These are phyloP conservation scores for Cyathus olla DNA, from an alignment of 1,284 basidiomycete genomes.

Conservation along the genomic window DNA sequence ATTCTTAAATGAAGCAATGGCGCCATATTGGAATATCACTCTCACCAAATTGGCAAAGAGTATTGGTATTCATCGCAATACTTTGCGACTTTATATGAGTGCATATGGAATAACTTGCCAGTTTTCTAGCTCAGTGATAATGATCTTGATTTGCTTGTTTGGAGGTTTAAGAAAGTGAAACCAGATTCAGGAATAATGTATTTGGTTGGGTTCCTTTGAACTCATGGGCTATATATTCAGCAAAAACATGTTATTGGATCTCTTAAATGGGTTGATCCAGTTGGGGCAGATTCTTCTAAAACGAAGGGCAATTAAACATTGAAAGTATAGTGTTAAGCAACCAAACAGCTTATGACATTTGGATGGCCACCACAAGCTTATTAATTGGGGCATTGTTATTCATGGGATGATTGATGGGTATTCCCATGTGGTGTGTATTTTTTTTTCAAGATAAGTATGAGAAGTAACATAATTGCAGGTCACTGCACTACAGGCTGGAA, in stretches of 20 bases:
- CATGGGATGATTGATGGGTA: slow-evolving; percentile 60
- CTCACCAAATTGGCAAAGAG: not conserved
- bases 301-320: slow-evolving; percentile 21
- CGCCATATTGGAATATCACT: not conserved
- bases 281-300: not conserved
- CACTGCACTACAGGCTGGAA: slow-evolving; percentile 42
- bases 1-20: not conserved
- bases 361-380: slow-evolving; percentile 63
- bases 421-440: slow-evolving; percentile 38
- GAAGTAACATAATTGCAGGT: slow-evolving; percentile 27
- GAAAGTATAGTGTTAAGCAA: slow-evolving; percentile 39
- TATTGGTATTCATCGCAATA: not conserved
- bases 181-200: not conserved
- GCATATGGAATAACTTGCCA: not conserved
- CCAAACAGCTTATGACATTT: slow-evolving; percentile 60
- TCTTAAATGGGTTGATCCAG: not conserved
- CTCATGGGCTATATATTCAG: not conserved
- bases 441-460: not conserved
- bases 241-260: not conserved
- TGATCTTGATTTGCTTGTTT: not conserved
- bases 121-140: not conserved
- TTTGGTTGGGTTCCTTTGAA: not conserved
- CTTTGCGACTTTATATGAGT: not conserved
- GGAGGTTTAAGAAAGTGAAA: not conserved
- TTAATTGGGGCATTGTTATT: slow-evolving; percentile 60